phyloP scores from a whole-genome alignment of 2,329 filamentous ascomycete genomes.

The Reticulascus tulasneorum region DNA sequence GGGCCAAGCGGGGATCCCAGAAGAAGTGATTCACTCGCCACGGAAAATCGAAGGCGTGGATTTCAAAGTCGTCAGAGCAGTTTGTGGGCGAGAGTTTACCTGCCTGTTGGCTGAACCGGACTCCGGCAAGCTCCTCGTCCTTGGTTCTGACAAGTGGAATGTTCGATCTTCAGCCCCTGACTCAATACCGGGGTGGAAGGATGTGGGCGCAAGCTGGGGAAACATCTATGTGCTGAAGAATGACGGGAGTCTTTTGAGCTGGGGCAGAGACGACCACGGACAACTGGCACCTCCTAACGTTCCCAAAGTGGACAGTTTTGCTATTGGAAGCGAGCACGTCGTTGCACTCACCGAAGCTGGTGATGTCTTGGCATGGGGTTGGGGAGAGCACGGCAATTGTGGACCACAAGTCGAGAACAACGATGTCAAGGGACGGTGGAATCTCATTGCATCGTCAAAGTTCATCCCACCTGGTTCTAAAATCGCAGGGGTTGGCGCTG shows the following conservation, averaged over 20 bases:
- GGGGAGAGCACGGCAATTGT: slow-evolving; percentile 98
- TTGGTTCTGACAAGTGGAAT: slow-evolving; percentile 74
- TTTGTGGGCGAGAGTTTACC: slow-evolving; percentile 84
- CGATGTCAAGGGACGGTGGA: slow-evolving; percentile 67
- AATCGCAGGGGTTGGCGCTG: slow-evolving; percentile 68
- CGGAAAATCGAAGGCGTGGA: slow-evolving; percentile 52
- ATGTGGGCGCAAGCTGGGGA: slow-evolving; percentile 78
- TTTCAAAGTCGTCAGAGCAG: slow-evolving; percentile 63
- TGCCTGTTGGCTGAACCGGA: slow-evolving; percentile 58
- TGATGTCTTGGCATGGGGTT: slow-evolving; percentile 82
- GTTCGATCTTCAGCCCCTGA: slow-evolving; percentile 55
- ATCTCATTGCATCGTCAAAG: slow-evolving; percentile 57
- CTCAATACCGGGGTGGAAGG: slow-evolving; percentile 54
- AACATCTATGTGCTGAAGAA: slow-evolving; percentile 66
- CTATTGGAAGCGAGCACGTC: slow-evolving; percentile 87
- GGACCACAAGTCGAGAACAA: slow-evolving; percentile 62
- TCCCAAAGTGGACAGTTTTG: slow-evolving; percentile 58
- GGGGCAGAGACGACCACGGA: slow-evolving; percentile 83
- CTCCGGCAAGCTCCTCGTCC: slow-evolving; percentile 57
- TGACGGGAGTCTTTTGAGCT: slow-evolving; percentile 61
- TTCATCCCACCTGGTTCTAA: slow-evolving; percentile 46
- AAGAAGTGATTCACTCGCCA: slow-evolving; percentile 53
- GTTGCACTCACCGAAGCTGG: slow-evolving; percentile 63
- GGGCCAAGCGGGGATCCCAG: slow-evolving; percentile 69
- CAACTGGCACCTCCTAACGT: slow-evolving; percentile 66